Evolutionary conservation across 163 green algal species (phyloP).

Genomic region (Chlorella variabilis): DNA sequence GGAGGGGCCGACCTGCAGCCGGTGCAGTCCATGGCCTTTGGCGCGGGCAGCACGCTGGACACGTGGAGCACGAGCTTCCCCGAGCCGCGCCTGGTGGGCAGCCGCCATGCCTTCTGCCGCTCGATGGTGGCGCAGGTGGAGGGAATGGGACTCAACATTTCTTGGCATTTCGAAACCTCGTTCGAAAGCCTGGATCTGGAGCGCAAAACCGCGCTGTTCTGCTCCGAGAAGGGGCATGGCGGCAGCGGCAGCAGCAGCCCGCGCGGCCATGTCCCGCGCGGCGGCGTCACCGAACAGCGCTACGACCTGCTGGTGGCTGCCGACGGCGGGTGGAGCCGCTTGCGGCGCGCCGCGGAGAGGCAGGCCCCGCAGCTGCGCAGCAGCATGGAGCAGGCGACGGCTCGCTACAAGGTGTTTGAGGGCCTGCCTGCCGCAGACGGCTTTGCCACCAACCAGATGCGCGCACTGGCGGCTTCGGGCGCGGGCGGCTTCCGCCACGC

Average conservation of each 20-base stretch:
- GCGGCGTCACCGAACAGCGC: background rate
- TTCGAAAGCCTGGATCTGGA: background rate
- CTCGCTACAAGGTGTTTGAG: background rate
- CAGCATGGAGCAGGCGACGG: background rate
- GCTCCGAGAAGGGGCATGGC: no score
- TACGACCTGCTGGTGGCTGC: constrained; percentile 26
- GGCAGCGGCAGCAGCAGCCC: background rate
- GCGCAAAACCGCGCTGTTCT: background rate
- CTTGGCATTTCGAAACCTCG: no score
- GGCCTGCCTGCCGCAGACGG: background rate
- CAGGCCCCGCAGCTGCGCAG: background rate
- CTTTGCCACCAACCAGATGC: background rate
- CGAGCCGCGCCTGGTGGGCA: background rate
- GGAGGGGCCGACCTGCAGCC: no score
- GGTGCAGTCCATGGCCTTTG: no score
- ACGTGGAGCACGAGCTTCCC: no score
- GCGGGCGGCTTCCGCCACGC: no score
- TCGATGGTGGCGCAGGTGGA: background rate
- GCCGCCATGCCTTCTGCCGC: background rate
- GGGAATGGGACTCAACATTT: no score
- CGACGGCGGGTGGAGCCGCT: constrained; percentile 12
- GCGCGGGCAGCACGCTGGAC: no score
- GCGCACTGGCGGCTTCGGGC: background rate
- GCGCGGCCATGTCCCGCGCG: background rate
- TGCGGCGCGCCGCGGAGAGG: background rate